These are phyloP conservation scores for Apiospora saccharicola DNA, from an alignment of 2,329 filamentous ascomycete species.

Conservation along the genomic window DNA sequence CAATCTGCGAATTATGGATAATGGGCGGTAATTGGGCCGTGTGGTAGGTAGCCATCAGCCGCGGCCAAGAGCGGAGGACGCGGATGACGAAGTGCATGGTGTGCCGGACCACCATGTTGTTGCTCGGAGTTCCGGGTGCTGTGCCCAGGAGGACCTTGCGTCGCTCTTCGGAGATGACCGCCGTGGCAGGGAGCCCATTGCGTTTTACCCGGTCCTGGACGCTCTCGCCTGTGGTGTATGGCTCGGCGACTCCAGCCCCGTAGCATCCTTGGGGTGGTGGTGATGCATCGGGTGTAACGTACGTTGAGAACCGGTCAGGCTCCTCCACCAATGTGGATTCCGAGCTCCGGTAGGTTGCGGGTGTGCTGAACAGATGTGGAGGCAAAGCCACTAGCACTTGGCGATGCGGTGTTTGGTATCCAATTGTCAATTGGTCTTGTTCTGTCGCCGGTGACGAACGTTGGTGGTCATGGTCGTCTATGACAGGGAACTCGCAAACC, in stretches of 20 bases:
- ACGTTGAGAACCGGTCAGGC: background rate
- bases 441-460: background rate
- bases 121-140: background rate
- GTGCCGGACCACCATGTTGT: slow-evolving; percentile 24
- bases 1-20: slow-evolving; percentile 26
- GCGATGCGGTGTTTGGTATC: background rate
- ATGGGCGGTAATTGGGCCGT: slow-evolving; percentile 28
- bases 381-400: background rate
- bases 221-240: background rate
- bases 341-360: background rate
- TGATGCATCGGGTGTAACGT: background rate
- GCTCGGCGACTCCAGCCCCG: background rate
- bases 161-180: background rate
- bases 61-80: slow-evolving; percentile 30
- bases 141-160: background rate
- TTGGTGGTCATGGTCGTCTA: background rate
- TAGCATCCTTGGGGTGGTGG: background rate
- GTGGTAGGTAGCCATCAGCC: slow-evolving; percentile 28
- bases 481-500: background rate
- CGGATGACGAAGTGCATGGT: slow-evolving; percentile 30
- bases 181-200: background rate
- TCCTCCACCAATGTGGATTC: background rate
- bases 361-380: background rate
- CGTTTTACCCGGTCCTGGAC: background rate
- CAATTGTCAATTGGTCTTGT: background rate